Evolutionary conservation across 1,139 yeast genomes (phyloP), one percentile per base, ranked within the genome.

Genomic region (Geotrichum siamense): DNA sequence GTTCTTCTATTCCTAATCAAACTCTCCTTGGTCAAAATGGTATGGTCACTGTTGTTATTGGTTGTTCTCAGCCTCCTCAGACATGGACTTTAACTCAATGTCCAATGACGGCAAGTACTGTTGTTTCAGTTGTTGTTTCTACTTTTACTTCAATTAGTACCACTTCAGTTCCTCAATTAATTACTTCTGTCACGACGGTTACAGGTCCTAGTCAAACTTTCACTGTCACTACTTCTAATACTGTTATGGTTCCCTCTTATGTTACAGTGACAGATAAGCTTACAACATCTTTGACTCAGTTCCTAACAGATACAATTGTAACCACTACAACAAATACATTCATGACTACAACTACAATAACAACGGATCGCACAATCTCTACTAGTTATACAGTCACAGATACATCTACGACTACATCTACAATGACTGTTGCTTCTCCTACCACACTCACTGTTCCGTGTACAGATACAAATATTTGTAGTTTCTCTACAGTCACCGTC

Each of bases 11-110:
- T 28, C 42, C 42, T 15, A 32, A 31, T 21, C 19, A 41, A n/a
- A 44, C 48, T 10, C 10, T 44, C 6, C 39, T 41, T 37, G 42
- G 40, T 21, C 5, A 29, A 5, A 26, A 30, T 20, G 38, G 40
- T 16, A 43, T 32, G 16, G 42, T 39, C 28, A 41, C 48, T 9
- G 37, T 44, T 19, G 23, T 39, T 16, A 32, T 28, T 21, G 45
- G 45, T 13, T 37, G 41, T 15, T 31, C 34, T 21, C 20, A 28
- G 20, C 43, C 39, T 27, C 30, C 42, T 10, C 26, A 26, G 12
- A 20, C 35, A 13, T 22, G 38, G 22, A 40, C 45, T 10, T 32
- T 45, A 5, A 20, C 44, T 27, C 31, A 41, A n/a, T 45, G 48
- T 27, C 44, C 47, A 19, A 22, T 10, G n/a, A 31, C 43, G 3